A percentile compares a stretch with the other conserved stretches of the same genome.
phyloP scores from a whole-genome alignment of 176 grass and related monocot species.

The Cocos nucifera region DNA sequence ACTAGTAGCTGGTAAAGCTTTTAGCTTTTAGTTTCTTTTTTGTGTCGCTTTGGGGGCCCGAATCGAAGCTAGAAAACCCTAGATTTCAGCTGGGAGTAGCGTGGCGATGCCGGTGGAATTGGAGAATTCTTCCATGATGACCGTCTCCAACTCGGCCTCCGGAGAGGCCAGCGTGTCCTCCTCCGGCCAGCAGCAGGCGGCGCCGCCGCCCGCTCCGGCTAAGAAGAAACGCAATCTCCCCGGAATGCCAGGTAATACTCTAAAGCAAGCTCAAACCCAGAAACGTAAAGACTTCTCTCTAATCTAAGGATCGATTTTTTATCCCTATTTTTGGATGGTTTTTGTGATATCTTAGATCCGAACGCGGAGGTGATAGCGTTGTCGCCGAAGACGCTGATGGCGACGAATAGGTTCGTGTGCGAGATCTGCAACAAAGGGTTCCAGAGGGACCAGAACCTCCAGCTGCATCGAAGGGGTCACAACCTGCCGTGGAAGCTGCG shows the following conservation, averaged over 20 bases:
- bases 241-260: conserved; percentile 34
- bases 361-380: conserved; percentile 93
- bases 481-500: conserved; percentile 98
- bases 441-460: conserved; percentile 97
- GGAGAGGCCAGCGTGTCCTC: conserved; percentile 36
- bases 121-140: conserved; percentile 49
- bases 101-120: conserved; percentile 48
- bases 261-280: too few species aligned
- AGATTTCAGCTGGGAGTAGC: too few species aligned
- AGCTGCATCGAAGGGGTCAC: conserved; percentile 90
- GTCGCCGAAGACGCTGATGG: conserved; percentile 87
- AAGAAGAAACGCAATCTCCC: conserved; percentile 69
- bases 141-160: conserved; percentile 8
- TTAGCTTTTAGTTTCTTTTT: too few species aligned
- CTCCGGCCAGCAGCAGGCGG: conserved; percentile 30
- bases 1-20: conserved; percentile 5
- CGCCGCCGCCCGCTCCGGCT: conserved; percentile 1
- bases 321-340: neutral
- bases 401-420: conserved; percentile 95
- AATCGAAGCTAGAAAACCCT: too few species aligned
- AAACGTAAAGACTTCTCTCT: too few species aligned
- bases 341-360: conserved; percentile 49
- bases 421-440: conserved; percentile 99
- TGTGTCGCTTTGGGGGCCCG: too few species aligned
- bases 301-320: too few species aligned